These are phyloP conservation scores for Phylloporus sp. DNA, from an alignment of 768 basidiomycete genomes.

Conservation along the genomic window DNA sequence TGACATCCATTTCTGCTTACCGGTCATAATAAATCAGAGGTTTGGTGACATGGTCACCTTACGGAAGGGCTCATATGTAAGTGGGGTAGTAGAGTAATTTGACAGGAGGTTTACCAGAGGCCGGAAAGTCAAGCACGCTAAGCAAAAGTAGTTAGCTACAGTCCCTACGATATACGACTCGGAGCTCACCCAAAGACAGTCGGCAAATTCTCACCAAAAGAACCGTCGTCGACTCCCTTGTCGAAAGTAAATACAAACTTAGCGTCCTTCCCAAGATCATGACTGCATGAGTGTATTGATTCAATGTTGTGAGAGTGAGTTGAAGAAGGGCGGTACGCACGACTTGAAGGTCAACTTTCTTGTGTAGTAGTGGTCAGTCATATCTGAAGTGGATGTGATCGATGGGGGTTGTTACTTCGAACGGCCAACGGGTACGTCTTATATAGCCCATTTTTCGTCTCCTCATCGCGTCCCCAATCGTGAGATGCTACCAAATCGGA, in stretches of 20 bases:
- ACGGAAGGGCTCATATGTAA: neutral
- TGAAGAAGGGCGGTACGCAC: neutral
- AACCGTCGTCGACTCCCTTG: neutral
- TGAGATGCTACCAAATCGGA: too few relatives aligned
- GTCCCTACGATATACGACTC: neutral
- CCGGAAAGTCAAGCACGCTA: neutral
- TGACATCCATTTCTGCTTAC: neutral
- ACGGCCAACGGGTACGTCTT: too few relatives aligned
- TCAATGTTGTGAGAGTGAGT: neutral
- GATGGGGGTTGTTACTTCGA: too few relatives aligned
- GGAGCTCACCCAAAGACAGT: neutral
- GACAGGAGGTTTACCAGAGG: neutral
- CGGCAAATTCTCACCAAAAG: neutral
- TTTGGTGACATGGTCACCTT: neutral
- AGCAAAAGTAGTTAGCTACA: neutral
- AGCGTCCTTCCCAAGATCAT: neutral
- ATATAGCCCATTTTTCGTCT: too few relatives aligned
- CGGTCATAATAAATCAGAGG: neutral
- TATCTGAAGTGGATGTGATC: neutral
- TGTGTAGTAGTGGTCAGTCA: neutral
- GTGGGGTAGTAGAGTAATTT: neutral
- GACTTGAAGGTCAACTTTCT: neutral
- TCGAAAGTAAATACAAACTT: neutral
- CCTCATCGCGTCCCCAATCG: too few relatives aligned
- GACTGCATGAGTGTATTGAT: neutral